Base-by-base conservation (phyloP, 371 early-diverging fungal genomes). In the Apophysomyces trapeziformis region DNA sequence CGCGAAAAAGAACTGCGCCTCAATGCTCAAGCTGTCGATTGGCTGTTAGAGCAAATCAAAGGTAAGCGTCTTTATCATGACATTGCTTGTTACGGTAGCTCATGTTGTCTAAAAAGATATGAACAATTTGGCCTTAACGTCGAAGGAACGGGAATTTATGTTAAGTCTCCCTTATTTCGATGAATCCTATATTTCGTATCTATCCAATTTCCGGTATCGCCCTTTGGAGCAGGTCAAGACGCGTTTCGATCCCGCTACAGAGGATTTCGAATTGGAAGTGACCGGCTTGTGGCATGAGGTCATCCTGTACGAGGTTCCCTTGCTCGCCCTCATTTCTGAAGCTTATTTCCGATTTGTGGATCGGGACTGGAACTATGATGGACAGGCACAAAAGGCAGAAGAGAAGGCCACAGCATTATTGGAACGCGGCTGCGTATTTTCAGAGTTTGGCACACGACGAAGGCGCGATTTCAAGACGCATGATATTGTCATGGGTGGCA, bases 361-460 rank as follows among this genome's bases (percentile, higher is more conserved):
- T 58, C 79, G 72, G 32, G 90, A 90, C 69, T 93, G 93, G 93
- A 73, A 71, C 57, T 82, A 89, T 56, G 83, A 78, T 4, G 85
- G 86, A 3, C 93, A 93, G 63, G 66, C 68, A 8, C 89, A 90
- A 60, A 66, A 70, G 0, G 87, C 87, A 12, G 18, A 58, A 0
- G 65, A 68, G 43, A 93, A 93, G 72, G 78, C 85, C 8, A 58
- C 66, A n/a, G 43, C 56, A 14, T 72, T 93, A 0, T 60, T 87
- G 7, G 70, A 76, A 5, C 74, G 76, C 8, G 90, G 90, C 8
- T 90, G 90, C 76, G 74, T 65, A 32, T 93, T 93, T 72, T 86
- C 92, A 5, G 93, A 93, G 60, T 93, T 93, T 77, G 93, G 93
- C 39, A 93, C 93, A 0, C 77, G 93, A 14, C 73, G 93, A 41